Base-by-base conservation (phyloP, 2,329 filamentous ascomycete genomes). In the Ophiostoma triangulosporum region DNA sequence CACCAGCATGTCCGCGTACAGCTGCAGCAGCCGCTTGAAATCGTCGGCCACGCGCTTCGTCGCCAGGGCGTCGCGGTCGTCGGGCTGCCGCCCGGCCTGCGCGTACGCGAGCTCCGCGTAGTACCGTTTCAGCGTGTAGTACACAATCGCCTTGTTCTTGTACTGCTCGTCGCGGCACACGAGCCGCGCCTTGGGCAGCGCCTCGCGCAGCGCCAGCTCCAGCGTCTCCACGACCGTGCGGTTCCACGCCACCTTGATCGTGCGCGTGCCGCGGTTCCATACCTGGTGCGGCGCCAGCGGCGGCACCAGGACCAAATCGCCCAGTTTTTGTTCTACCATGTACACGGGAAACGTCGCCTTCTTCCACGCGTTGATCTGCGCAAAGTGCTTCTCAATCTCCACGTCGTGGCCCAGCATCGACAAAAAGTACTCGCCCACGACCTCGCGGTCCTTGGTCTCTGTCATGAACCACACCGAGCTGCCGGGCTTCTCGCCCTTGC, bases 381-480 rank as follows among this genome's bases (percentile, higher is more conserved):
- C 93, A 68, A 97, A 97, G 66, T 97, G 91, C 59, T 91, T 88
- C 64, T 98, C 93, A 17, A 97, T 88, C 64, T 97, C 91, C 57
- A 97, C 90, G 62, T 98, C 91, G 64, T 98, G 93, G 1, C 93
- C 93, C 5, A 98, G 75, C 66, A 88, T 86, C 1, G 89, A 95
- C 49, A 94, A 72, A 72, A 94, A 98, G 66, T 95, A 97, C 63
- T 97, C 91, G 0, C 89, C 84, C 2, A 97, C 89, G 4, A 91
- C 76, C 57, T 90, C 84, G 1, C 93, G 83, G 63, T 98, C 93
- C 62, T 93, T 94, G 33, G 83, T 89, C 65, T 96, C 89, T 0
- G 93, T 97, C 93, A 98, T 97, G 65, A 97, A 95, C 93, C 93
- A 98, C 35, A 98, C 80, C 0, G 93, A 96, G 53, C 87, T 95